A percentile compares a stretch with the other conserved stretches of the same genome.
phyloP scores from a whole-genome alignment of 1,139 yeast genomes.

The Kodamaea ohmeri region DNA sequence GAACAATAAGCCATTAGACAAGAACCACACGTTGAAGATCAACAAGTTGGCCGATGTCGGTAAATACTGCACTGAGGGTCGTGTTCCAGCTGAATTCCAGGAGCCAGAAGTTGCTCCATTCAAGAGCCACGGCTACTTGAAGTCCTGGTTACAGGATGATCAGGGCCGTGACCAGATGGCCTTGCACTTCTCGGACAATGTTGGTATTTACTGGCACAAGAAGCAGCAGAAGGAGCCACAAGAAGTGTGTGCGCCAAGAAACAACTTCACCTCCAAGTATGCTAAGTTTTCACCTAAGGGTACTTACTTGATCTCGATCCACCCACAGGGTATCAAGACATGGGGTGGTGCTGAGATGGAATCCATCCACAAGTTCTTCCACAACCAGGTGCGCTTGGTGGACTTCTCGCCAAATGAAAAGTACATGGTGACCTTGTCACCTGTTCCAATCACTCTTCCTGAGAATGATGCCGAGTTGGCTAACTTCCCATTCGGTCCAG shows the following conservation, averaged over 20 bases:
- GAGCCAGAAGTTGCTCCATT: constrained; percentile 74
- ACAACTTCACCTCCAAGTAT: constrained; percentile 81
- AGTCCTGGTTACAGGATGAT: constrained; percentile 88
- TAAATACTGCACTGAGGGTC: constrained; percentile 70
- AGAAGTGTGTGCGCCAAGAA: constrained; percentile 72
- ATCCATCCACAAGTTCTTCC: constrained; percentile 75
- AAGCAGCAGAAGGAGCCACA: constrained; percentile 71
- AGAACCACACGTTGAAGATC: constrained; percentile 83
- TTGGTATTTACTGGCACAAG: constrained; percentile 88
- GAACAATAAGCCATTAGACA: constrained; percentile 89
- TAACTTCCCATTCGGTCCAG: constrained; percentile 79
- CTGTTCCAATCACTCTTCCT: constrained; percentile 74
- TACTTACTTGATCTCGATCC: constrained; percentile 80
- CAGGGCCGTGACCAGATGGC: constrained; percentile 89
- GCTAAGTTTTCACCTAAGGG: constrained; percentile 95
- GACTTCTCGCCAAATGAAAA: constrained; percentile 94
- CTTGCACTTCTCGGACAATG: constrained; percentile 75
- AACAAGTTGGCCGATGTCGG: constrained; percentile 85
- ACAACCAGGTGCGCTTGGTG: constrained; percentile 84
- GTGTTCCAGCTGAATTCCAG: constrained; percentile 57
- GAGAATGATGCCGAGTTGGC: constrained; percentile 62
- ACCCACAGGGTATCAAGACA: constrained; percentile 91
- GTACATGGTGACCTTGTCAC: constrained; percentile 87
- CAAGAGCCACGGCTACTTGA: constrained; percentile 75
- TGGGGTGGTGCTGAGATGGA: constrained; percentile 92